Conservation (phyloP, 1,284 basidiomycete species). For the Sporisorium exsertum region DNA sequence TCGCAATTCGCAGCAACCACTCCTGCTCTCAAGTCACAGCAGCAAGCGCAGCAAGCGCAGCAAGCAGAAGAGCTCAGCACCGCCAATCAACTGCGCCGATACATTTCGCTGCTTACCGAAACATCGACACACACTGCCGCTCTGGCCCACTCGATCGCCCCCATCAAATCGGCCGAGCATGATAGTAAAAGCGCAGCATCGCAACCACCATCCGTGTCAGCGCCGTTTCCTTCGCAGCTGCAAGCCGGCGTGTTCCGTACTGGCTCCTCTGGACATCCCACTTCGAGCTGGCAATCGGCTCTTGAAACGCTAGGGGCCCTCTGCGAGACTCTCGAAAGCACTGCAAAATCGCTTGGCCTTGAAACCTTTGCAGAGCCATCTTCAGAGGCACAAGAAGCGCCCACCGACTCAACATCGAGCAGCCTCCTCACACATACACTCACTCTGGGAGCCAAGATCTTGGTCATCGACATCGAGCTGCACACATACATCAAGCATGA, state of each 20-base stretch:
- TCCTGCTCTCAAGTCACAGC: slow-evolving; percentile 28
- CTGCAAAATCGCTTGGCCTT: slow-evolving; percentile 35
- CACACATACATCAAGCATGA: slow-evolving; percentile 5
- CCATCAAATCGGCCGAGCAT: slow-evolving; percentile 28
- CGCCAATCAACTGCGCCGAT: slow-evolving; percentile 36
- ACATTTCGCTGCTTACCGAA: slow-evolving; percentile 44
- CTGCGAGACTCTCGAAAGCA: slow-evolving; percentile 33
- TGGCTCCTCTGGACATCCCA: not conserved
- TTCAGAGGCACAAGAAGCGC: slow-evolving; percentile 10
- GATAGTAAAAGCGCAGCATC: not conserved
- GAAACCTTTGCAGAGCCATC: slow-evolving; percentile 46
- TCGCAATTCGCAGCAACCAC: slow-evolving; percentile 35
- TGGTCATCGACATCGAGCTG: slow-evolving; percentile 52
- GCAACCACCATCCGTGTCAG: not conserved
- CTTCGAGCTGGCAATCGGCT: slow-evolving; percentile 8
- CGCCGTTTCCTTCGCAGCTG: slow-evolving; percentile 16
- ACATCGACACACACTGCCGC: slow-evolving; percentile 44
- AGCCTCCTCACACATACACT: slow-evolving; percentile 27
- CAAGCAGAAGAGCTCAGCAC: slow-evolving; percentile 8
- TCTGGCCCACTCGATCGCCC: slow-evolving; percentile 40
- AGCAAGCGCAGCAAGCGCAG: slow-evolving; percentile 4
- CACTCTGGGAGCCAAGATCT: slow-evolving; percentile 49
- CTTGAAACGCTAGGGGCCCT: slow-evolving; percentile 27
- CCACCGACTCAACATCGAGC: not conserved
- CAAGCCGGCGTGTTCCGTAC: slow-evolving; percentile 20